Evolutionary conservation across 306 rosid genomes (phyloP), one percentile per base, ranked within the genome.

Genomic region (Medicago lupulina): DNA sequence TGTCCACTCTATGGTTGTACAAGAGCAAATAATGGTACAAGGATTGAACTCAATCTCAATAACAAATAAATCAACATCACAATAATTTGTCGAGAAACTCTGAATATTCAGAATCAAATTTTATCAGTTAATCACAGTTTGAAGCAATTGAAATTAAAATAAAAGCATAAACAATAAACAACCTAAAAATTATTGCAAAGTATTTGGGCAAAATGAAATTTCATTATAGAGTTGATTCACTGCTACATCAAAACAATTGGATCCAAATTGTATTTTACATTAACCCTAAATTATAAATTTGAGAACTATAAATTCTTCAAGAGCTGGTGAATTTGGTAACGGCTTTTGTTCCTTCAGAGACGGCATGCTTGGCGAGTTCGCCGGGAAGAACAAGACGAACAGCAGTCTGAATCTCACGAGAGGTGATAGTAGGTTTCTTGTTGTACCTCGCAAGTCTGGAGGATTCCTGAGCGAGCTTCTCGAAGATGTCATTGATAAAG

Each of bases 341-440:
- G 0, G 87, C 87, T 67, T 86, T 86, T 5, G 89, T 86, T 2
- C 89, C 87, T 28, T 86, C 89, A 0, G 89, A 86, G 0, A 86
- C 87, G 0, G 83, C 89, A 15, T 83, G 89, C 71, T 86, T 86
- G 3, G 89, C 85, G 0, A 86, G 79, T 9, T 86, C 89, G 0
- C 89, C 89, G 0, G 87, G 89, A 2, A 86, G 83, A 0, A 83
- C 89, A 0, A 86, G 85, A 0, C 87, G 74, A 2, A 86, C 89
- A 0, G 89, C 87, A 0, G 89, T 80, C 66, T 86, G 87, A 4
- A 86, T 86, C 79, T 86, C 89, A 2, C 89, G 68, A 0, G 89
- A 86, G 5, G 87, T 77, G 4, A 84, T 74, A 5, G 88, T 87
- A 7, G 83, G 83, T 31, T 86, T 82, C 77, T 82, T 84, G 83